phyloP scores from a whole-genome alignment of 345 rosid genomes.

The Eucalyptus pauciflora region DNA sequence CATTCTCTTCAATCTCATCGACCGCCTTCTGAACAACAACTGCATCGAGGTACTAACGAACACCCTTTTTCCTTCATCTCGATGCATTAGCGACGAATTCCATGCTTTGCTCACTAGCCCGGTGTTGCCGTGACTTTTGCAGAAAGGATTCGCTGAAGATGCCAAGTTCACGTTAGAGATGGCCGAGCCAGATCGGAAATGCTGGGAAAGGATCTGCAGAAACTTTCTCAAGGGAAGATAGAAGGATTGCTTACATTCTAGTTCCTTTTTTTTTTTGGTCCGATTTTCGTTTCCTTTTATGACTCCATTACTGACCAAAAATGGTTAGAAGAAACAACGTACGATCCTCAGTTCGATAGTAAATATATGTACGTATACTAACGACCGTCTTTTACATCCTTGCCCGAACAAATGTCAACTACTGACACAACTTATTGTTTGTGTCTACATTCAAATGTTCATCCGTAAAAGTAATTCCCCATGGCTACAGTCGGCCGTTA shows the following conservation, averaged over 20 bases:
- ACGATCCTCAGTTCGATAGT: not conserved
- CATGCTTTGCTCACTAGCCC: not conserved
- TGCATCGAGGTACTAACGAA: slow-evolving; percentile 28
- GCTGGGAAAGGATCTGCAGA: slow-evolving; percentile 52
- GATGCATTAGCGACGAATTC: not conserved
- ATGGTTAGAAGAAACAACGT: not conserved
- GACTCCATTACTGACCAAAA: not conserved
- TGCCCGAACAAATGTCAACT: not conserved
- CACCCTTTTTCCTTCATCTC: not conserved
- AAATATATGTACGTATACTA: not conserved
- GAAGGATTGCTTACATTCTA: not conserved
- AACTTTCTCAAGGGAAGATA: slow-evolving; percentile 33
- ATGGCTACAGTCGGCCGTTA: not conserved
- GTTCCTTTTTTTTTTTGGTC: not conserved
- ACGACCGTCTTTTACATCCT: not conserved
- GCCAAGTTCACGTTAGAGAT: slow-evolving; percentile 30
- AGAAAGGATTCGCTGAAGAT: slow-evolving; percentile 32
- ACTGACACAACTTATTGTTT: not conserved
- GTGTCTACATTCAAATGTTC: not conserved
- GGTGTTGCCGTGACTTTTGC: not conserved
- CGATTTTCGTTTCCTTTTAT: not conserved
- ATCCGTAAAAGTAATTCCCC: not conserved
- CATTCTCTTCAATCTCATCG: slow-evolving; percentile 57
- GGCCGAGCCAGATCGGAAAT: slow-evolving; percentile 42
- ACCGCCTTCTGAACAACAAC: slow-evolving; percentile 52